Base-by-base conservation (phyloP, 768 basidiomycete genomes). In the Cystofilobasidium bisporidii region DNA sequence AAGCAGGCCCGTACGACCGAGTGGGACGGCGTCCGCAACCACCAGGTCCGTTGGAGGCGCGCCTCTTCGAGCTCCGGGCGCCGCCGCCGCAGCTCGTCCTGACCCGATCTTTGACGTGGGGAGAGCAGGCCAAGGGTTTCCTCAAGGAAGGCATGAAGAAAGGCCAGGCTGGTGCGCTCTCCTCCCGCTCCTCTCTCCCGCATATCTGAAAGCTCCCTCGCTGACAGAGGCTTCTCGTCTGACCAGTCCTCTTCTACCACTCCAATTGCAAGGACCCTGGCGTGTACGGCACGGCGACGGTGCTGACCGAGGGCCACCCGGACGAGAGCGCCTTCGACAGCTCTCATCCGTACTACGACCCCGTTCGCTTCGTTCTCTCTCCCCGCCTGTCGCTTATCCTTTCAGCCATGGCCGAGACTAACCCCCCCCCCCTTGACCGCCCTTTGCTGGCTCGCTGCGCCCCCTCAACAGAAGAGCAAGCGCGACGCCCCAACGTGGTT, bases 11-110 rank as follows among this genome's bases (percentile, higher is more conserved):
- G 55, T n/a, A 65, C 62, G 32, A 64, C 61, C 22, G 45, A 57
- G 12, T 69, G 68, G 68, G 68, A 69, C 28, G 68, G 68, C n/a
- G 68, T 69, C 17, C 43, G 68, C 32, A 69, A 62, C 55, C 53
- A 56, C 28, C 53, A 56, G 41, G 41, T 43, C 15, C 8, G 41
- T 17, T 6, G 11, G 18, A 15, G 3, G 36, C n/a, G n/a, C n/a
- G n/a, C n/a, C n/a, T 36, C 41, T 43, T 15, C 3, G 8, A 8
- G 41, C 41, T 4, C 41, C 18, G 41, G 11, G 41, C 41, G 15
- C 41, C 3, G 8, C 14, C 18, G 41, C 18, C 11, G 11, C 14
- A 11, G 10, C 12, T 20, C 3, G 18, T 43, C 41, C 41, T n/a
- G n/a, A n/a, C n/a, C n/a, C n/a, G n/a, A n/a, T n/a, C n/a, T n/a